Conservation (phyloP, 768 basidiomycete genomes). For the Psilocybe azurescens region DNA sequence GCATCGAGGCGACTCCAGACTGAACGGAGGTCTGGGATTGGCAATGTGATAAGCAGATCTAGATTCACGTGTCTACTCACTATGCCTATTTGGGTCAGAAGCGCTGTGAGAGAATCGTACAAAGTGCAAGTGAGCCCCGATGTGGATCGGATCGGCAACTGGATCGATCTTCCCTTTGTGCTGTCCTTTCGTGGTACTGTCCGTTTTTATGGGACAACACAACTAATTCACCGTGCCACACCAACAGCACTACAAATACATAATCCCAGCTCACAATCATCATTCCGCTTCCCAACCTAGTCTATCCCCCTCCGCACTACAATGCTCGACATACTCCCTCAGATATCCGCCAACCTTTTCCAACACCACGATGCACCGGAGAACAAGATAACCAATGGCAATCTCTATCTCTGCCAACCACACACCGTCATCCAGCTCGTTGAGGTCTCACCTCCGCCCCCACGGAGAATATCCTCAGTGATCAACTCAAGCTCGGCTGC, state of each 20-base stretch:
- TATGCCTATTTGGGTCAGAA: constrained; percentile 32
- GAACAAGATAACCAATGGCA: constrained; percentile 42
- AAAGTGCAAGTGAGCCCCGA: constrained; percentile 7
- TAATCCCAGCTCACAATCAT: constrained; percentile 23
- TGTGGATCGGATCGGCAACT: constrained; percentile 27
- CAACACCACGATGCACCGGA: constrained; percentile 26
- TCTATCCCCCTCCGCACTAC: constrained; percentile 15
- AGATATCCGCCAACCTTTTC: constrained; percentile 20
- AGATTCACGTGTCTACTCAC: constrained; percentile 18
- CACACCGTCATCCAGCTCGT: constrained; percentile 78
- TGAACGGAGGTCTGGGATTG: constrained; percentile 9
- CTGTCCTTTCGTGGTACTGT: constrained; percentile 12
- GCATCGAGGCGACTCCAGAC: constrained; percentile 13
- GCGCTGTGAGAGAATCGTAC: constrained; percentile 24
- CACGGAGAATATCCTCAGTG: constrained; percentile 44
- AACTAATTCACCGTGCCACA: background rate
- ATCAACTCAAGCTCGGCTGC: constrained; percentile 40
- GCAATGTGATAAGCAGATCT: constrained; percentile 20
- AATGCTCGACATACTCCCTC: constrained; percentile 29
- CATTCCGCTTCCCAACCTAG: constrained; percentile 11
- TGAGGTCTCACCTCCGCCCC: constrained; percentile 67
- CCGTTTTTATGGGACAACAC: constrained; percentile 5
- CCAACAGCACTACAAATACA: constrained; percentile 23
- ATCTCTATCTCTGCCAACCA: constrained; percentile 53
- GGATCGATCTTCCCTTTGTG: constrained; percentile 20